phyloP scores from a whole-genome alignment of 208 protist genomes.

The Leishmania mexicana region DNA sequence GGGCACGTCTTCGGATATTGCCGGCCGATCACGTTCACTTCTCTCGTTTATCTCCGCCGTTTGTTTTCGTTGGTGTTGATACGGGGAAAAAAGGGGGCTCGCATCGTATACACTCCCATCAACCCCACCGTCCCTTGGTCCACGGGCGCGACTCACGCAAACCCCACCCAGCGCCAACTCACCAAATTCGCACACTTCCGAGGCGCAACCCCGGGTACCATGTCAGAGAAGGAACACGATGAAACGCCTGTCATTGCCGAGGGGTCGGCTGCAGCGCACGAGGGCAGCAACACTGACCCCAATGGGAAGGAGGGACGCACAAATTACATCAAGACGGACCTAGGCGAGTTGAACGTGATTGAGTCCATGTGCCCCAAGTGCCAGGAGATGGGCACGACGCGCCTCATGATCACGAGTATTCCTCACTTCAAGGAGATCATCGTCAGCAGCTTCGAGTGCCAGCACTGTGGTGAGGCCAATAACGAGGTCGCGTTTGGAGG shows the following conservation, averaged over 20 bases:
- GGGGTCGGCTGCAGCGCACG: slow-evolving; percentile 4
- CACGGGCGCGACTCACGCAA: not conserved
- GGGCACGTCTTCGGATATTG: not conserved
- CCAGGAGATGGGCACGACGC: slow-evolving; percentile 83
- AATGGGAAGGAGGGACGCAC: slow-evolving; percentile 18
- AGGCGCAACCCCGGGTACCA: not conserved
- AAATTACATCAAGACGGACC: slow-evolving; percentile 77
- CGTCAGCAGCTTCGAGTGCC: slow-evolving; percentile 92
- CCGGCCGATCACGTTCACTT: not conserved
- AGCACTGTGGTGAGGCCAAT: slow-evolving; percentile 84
- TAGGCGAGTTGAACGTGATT: slow-evolving; percentile 88
- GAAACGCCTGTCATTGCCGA: not conserved
- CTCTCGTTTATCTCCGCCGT: not conserved
- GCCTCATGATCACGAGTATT: slow-evolving; percentile 92
- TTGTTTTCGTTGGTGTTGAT: not conserved
- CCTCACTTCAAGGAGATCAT: slow-evolving; percentile 94
- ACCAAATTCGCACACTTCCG: not conserved
- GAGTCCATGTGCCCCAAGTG: slow-evolving; percentile 91
- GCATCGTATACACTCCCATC: not conserved
- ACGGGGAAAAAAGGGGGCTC: not conserved
- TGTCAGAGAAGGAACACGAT: not conserved
- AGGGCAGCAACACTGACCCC: not conserved
- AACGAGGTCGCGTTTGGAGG: slow-evolving; percentile 92
- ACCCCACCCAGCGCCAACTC: not conserved
- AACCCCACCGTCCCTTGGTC: not conserved